Evolutionary conservation across 1,139 yeast species (phyloP), one percentile per base, ranked within the genome.

Genomic region (Lodderomyces parapsilosis): DNA sequence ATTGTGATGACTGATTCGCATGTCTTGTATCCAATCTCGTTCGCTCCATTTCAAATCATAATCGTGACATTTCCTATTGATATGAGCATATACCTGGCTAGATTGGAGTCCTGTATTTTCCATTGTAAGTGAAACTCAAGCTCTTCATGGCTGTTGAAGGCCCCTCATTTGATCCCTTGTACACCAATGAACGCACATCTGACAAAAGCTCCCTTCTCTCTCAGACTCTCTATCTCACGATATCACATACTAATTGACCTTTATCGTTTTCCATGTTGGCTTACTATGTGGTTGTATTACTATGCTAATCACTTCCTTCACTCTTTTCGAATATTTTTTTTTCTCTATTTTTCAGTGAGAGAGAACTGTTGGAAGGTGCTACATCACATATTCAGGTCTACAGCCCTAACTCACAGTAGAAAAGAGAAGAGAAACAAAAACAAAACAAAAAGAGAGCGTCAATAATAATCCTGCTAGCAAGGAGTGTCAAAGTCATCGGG

Each of bases 201-300:
- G n/a, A n/a, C n/a, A n/a, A 24, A 24, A 30, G 4, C 15, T 15
- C 33, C 5, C 19, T 6, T 15, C 9, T 15, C 33, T n/a, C 33
- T 15, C 31, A 15, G 6, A 13, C 5, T 8, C 39, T 33, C 13
- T 33, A n/a, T 37, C 34, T 19, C 22, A 15, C 13, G 17, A 20
- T 24, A 25, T 47, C 63, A 86, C 96, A 76, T 86, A 88, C 98
- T 81, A 91, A 86, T 83, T 89, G 96, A 78, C 99, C 99, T 83
- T 89, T 89, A 78, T 93, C 98, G 99, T 93, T 93, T 86, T 93
- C 98, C 99, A 93, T 93, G 70, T 78, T 89, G 86, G 59, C 30
- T 20, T 38, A 15, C 6, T 30, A 6, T 30, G 33, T 30, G 33
- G 33, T 14, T 30, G 33, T 14, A n/a, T 25, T 25, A 9, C 11